Evolutionary conservation across 73 alveolate species (phyloP).

Genomic region (Symbiodinium pilosum): DNA sequence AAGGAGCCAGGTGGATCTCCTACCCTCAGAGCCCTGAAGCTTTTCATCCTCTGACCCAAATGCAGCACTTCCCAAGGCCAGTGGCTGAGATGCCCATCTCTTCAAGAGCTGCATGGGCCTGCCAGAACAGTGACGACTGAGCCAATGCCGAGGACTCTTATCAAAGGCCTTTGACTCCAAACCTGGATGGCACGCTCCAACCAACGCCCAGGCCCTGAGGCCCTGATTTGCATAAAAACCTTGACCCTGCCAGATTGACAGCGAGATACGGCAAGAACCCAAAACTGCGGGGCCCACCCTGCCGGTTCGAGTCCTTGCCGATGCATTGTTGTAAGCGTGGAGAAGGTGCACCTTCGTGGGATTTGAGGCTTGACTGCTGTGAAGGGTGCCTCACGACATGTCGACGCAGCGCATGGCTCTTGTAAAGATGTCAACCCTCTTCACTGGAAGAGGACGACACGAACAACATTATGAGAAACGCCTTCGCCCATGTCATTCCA

Average conservation of each 20-base stretch:
- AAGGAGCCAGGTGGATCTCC: not conserved
- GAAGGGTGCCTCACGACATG: not conserved
- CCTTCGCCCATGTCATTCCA: too few relatives aligned
- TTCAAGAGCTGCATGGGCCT: constrained; percentile 77
- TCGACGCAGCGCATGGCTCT: not conserved
- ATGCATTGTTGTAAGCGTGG: constrained; percentile 77
- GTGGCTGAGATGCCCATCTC: constrained; percentile 84
- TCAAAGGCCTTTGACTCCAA: too few relatives aligned
- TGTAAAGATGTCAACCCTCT: too few relatives aligned
- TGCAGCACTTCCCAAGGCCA: not conserved
- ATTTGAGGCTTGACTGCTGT: not conserved
- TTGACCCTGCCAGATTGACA: too few relatives aligned
- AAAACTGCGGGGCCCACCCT: not conserved
- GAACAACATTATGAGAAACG: too few relatives aligned
- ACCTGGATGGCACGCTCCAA: too few relatives aligned
- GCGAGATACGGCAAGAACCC: too few relatives aligned
- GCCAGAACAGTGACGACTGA: too few relatives aligned
- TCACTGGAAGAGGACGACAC: too few relatives aligned
- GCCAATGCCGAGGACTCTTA: too few relatives aligned
- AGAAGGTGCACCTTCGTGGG: constrained; percentile 31
- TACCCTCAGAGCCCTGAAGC: not conserved
- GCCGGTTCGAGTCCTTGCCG: constrained; percentile 22
- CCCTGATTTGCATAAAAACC: too few relatives aligned
- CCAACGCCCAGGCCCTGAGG: too few relatives aligned
- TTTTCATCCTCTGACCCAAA: not conserved